A percentile compares a stretch with the other conserved stretches of the same genome.
Conservation (phyloP, 768 basidiomycete genomes). For the Russula abietina region DNA sequence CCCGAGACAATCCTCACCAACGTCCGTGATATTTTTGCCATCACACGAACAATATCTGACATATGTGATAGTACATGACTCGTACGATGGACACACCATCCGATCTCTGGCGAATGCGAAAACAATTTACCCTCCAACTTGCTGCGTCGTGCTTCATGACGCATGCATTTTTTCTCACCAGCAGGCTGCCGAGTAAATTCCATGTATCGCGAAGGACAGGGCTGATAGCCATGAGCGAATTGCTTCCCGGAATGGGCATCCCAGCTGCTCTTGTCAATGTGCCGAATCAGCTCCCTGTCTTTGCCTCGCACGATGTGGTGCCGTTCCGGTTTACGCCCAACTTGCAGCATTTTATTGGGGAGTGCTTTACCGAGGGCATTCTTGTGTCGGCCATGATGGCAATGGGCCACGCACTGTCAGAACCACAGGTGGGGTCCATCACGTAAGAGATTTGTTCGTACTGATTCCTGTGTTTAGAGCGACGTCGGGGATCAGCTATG, state of each 20-base stretch:
- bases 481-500: conserved; percentile 90
- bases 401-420: conserved; percentile 83
- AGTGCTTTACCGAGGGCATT: conserved; percentile 83
- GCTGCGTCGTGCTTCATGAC: conserved; percentile 91
- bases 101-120: conserved; percentile 94
- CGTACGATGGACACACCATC: conserved; percentile 75
- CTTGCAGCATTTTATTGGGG: conserved; percentile 88
- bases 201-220: conserved; percentile 87
- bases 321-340: conserved; percentile 98
- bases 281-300: conserved; percentile 47
- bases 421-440: conserved; percentile 63
- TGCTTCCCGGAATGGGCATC: conserved; percentile 62
- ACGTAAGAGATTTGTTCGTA: neutral
- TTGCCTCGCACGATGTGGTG: conserved; percentile 77
- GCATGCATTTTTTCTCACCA: conserved; percentile 76
- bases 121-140: conserved; percentile 89
- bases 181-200: conserved; percentile 79
- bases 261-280: conserved; percentile 25
- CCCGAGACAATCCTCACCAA: conserved; percentile 82
- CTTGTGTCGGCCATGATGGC: conserved; percentile 84
- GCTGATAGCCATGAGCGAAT: conserved; percentile 86
- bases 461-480: conserved; percentile 44
- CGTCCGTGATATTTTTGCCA: conserved; percentile 39
- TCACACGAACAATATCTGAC: conserved; percentile 8
- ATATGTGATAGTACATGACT: conserved; percentile 70